These are phyloP conservation scores for Neopestalotiopsis rosae DNA, from an alignment of 2,329 filamentous ascomycete genomes.

Conservation along the genomic window DNA sequence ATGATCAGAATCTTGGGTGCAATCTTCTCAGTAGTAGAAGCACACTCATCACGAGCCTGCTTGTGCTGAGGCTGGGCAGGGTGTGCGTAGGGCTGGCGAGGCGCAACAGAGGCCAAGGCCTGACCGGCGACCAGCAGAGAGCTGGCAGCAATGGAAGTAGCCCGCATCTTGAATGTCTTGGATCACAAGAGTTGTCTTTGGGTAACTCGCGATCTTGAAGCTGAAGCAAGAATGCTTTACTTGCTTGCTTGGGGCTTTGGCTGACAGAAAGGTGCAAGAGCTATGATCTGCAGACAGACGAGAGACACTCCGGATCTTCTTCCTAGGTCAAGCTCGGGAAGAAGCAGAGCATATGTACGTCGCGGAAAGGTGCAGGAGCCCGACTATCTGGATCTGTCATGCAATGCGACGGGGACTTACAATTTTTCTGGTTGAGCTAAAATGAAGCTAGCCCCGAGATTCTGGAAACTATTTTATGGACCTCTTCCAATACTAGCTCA, in stretches of 20 bases:
- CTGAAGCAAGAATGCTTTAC: not conserved
- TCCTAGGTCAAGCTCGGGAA: not conserved
- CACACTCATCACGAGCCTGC: not conserved
- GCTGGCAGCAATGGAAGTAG: conserved; percentile 2
- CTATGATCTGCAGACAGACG: not conserved
- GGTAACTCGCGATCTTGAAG: not conserved
- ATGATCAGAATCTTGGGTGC: conserved; percentile 16
- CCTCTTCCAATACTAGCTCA: not conserved
- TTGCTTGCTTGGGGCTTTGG: not conserved
- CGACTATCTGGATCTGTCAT: not conserved
- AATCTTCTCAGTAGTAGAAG: conserved; percentile 2
- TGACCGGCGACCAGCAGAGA: conserved; percentile 13
- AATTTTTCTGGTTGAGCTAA: not conserved
- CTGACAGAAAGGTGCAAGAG: not conserved
- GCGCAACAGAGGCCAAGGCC: conserved; percentile 6
- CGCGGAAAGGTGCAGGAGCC: not conserved
- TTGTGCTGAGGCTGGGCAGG: not conserved
- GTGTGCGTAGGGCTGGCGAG: conserved; percentile 7
- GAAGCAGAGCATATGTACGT: not conserved
- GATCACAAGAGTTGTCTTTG: not conserved
- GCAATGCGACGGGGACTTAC: not conserved
- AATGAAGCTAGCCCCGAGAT: not conserved
- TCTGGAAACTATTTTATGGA: conserved; percentile 2
- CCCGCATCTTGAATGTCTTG: conserved; percentile 11
- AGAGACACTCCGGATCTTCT: not conserved